phyloP scores from a whole-genome alignment of 148 eudicot species.

The Oxyria digyna region DNA sequence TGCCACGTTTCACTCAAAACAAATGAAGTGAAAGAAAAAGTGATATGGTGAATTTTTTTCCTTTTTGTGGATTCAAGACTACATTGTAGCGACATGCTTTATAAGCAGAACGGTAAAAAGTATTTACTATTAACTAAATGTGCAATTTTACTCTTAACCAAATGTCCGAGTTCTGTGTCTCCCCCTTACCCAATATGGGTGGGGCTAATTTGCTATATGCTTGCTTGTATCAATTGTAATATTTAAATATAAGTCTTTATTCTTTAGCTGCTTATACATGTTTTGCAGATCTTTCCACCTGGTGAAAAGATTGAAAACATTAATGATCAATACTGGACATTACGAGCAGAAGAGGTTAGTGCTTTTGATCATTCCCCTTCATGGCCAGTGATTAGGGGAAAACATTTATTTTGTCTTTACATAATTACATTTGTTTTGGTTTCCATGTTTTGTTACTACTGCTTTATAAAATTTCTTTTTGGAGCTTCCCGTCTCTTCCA shows the following conservation, averaged over 20 bases:
- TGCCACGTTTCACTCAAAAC: neutral
- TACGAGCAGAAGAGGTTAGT: conserved; percentile 91
- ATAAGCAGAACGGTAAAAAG: neutral
- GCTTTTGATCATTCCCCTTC: neutral
- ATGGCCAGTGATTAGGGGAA: neutral
- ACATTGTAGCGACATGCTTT: neutral
- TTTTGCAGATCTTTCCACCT: conserved; percentile 65
- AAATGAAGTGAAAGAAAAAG: neutral
- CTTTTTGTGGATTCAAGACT: neutral
- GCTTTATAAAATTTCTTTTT: neutral
- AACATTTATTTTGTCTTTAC: neutral
- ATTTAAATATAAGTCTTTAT: neutral
- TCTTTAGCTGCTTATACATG: neutral
- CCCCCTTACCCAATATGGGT: too few species aligned
- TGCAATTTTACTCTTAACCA: neutral
- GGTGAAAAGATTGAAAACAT: conserved; percentile 78
- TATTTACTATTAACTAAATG: too few species aligned
- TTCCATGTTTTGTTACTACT: neutral
- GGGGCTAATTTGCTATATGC: neutral
- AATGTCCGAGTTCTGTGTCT: neutral
- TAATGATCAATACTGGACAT: conserved; percentile 91
- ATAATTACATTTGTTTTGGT: neutral
- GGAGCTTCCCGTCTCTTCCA: neutral
- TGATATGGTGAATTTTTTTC: too few species aligned
- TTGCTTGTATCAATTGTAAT: neutral